Percentiles rank a stretch among this genome's conserved stretches.
phyloP scores from a whole-genome alignment of 1,284 basidiomycete species.

The Malassezia obtusa region DNA sequence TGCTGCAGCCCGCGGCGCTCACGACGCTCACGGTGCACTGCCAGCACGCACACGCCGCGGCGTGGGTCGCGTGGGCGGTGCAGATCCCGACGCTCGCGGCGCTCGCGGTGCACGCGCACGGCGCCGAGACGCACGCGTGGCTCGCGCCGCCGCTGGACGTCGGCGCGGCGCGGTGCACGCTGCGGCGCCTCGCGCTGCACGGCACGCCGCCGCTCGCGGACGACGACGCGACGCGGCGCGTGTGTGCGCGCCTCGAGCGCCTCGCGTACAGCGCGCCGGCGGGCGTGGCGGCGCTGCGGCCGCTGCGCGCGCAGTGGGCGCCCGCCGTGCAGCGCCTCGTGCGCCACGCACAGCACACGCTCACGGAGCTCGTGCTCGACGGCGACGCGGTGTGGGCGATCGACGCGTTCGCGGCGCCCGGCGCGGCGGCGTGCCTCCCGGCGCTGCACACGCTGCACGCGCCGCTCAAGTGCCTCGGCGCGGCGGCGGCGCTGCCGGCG shows the following conservation, averaged over 20 bases:
- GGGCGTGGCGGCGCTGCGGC: neutral
- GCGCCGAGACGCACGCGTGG: conserved; percentile 5
- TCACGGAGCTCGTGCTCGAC: conserved; percentile 1
- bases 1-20: neutral
- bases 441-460: conserved; percentile 1
- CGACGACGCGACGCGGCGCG: neutral
- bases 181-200: neutral
- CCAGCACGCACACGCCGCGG: neutral
- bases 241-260: neutral
- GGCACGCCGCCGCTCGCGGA: conserved; percentile 8
- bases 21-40: conserved; percentile 2
- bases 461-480: conserved; percentile 4
- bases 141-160: neutral
- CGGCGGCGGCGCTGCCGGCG: neutral
- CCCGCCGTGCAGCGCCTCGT: neutral
- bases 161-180: neutral
- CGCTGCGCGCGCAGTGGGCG: neutral
- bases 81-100: neutral
- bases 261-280: conserved; percentile 8
- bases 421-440: neutral
- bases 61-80: conserved; percentile 3
- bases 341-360: neutral
- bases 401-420: neutral
- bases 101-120: neutral
- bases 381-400: conserved; percentile 9